phyloP scores from a whole-genome alignment of 768 basidiomycete genomes.

The Candolleomyces aberdarensis region DNA sequence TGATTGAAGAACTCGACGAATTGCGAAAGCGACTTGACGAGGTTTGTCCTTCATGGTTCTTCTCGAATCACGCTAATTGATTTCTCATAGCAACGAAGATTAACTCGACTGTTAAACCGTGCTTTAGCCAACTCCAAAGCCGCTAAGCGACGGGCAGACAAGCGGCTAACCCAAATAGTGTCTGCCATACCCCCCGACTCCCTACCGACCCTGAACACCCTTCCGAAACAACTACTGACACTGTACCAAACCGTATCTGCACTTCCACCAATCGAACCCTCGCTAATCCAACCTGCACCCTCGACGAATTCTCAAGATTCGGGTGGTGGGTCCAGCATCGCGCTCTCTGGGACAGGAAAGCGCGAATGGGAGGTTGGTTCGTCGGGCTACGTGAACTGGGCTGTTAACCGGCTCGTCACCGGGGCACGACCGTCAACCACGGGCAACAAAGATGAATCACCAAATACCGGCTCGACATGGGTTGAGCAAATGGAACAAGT shows the following conservation, averaged over 20 bases:
- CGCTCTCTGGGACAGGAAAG: conserved; percentile 5
- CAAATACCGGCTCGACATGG: not conserved
- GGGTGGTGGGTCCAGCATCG: not conserved
- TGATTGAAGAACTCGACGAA: conserved; percentile 66
- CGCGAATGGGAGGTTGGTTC: conserved; percentile 7
- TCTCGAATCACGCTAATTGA: not conserved
- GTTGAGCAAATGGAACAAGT: conserved; percentile 8
- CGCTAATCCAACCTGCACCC: not conserved
- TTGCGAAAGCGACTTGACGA: conserved; percentile 65
- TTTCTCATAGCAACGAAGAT: conserved; percentile 1
- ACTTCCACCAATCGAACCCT: conserved; percentile 3
- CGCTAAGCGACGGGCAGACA: conserved; percentile 4
- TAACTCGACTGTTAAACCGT: conserved; percentile 2
- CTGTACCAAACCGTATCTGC: conserved; percentile 3
- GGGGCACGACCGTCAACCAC: not conserved
- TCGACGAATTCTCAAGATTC: conserved; percentile 3
- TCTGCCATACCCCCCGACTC: not conserved
- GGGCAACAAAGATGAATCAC: not conserved
- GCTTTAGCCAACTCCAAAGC: conserved; percentile 3
- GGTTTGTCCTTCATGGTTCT: conserved; percentile 40
- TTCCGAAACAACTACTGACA: not conserved
- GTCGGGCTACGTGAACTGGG: conserved; percentile 7
- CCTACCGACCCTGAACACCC: not conserved
- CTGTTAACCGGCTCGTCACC: not conserved
- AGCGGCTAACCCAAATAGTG: not conserved